These are phyloP conservation scores for Ogataea methanolica DNA, from an alignment of 805 yeast species.

Conservation along the genomic window DNA sequence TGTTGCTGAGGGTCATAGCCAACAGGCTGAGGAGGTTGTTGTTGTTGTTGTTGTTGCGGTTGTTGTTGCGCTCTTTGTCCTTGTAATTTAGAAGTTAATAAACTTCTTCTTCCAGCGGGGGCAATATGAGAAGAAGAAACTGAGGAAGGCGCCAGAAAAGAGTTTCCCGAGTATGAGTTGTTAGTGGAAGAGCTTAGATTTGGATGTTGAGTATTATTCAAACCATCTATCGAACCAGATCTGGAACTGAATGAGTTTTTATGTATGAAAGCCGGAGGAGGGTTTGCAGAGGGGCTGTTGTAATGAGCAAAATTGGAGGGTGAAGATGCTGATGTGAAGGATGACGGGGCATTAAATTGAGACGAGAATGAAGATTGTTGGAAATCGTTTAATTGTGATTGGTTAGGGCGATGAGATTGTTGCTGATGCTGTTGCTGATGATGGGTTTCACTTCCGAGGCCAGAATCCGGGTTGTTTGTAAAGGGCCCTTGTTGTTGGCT, in stretches of 20 bases:
- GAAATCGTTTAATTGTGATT: constrained; percentile 7
- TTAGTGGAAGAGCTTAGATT: background rate
- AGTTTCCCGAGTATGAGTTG: constrained; percentile 8
- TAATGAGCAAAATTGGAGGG: constrained; percentile 27
- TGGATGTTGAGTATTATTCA: background rate
- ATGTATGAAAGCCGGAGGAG: constrained; percentile 24
- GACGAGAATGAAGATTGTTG: constrained; percentile 7
- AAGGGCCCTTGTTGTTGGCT: constrained; percentile 2
- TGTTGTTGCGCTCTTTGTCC: constrained; percentile 15
- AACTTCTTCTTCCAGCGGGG: constrained; percentile 27
- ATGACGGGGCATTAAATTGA: constrained; percentile 14
- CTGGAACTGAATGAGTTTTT: constrained; percentile 24
- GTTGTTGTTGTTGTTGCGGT: constrained; percentile 9
- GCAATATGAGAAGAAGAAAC: constrained; percentile 17
- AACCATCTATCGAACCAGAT: constrained; percentile 23
- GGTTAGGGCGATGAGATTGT: constrained; percentile 5
- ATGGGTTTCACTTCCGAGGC: background rate
- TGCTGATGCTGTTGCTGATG: constrained; percentile 4
- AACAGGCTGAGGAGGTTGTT: constrained; percentile 4
- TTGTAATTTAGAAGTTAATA: constrained; percentile 26
- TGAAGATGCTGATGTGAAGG: constrained; percentile 24
- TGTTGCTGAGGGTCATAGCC: constrained; percentile 5
- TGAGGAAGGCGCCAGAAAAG: constrained; percentile 9
- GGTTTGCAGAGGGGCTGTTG: constrained; percentile 31
- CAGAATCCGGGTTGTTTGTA: too few relatives aligned